These are phyloP conservation scores for Auxenochlorella pyrenoidosa DNA, from an alignment of 139 green algal genomes.

Conservation along the genomic window DNA sequence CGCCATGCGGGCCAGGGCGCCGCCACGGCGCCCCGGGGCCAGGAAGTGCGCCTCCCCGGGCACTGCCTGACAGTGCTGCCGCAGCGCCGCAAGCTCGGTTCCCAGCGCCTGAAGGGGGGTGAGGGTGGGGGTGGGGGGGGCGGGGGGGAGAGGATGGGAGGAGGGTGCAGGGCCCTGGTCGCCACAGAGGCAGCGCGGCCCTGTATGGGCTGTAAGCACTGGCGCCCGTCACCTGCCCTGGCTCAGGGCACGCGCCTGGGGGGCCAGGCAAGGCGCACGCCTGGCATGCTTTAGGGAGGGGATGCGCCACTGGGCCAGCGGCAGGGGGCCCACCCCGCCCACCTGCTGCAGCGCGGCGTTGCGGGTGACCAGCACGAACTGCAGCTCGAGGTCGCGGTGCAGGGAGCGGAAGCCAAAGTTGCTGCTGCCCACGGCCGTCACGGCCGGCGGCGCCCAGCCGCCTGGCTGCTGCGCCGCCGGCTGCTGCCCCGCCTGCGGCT, in stretches of 20 bases:
- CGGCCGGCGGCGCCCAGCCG: conserved; percentile 6
- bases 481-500: neutral
- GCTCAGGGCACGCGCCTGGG: no score
- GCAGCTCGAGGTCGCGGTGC: conserved; percentile 51
- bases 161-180: neutral
- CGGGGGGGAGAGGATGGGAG: neutral
- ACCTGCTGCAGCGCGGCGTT: conserved; percentile 28
- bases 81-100: neutral
- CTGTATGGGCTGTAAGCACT: neutral
- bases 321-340: no score
- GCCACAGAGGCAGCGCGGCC: neutral
- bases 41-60: neutral
- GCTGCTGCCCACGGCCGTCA: conserved; percentile 52
- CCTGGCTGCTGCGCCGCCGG: neutral
- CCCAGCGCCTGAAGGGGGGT: conserved; percentile 5
- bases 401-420: conserved; percentile 59
- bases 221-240: no score
- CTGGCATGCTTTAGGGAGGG: no score
- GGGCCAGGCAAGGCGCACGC: no score
- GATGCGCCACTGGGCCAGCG: no score
- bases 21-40: conserved; percentile 2
- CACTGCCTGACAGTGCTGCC: conserved; percentile 4
- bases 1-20: neutral
- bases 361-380: conserved; percentile 48
- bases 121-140: neutral